Percentiles rank a stretch among this genome's conserved stretches.
phyloP scores from a whole-genome alignment of 305 asterid genomes.

The Fraxinus xanthoxyloides region DNA sequence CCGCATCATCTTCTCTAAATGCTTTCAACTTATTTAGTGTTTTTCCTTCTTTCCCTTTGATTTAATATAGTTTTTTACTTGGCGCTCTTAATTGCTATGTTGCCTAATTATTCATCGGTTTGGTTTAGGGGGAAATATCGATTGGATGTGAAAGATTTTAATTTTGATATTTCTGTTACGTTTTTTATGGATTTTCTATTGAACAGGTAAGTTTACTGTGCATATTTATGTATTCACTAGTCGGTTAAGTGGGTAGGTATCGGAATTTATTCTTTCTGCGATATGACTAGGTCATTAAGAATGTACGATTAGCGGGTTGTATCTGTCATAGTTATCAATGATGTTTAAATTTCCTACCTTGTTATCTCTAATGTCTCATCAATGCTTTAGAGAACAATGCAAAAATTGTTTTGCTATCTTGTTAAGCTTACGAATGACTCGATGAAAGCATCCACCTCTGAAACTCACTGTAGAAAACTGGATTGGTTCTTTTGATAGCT shows the following conservation, averaged over 20 bases:
- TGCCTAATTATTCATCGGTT: background rate
- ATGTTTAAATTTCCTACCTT: background rate
- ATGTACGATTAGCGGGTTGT: background rate
- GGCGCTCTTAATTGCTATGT: background rate
- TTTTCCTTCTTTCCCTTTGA: background rate
- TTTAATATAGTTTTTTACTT: background rate
- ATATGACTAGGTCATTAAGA: background rate
- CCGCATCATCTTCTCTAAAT: background rate
- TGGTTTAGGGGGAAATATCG: background rate
- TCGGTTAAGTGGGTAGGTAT: background rate
- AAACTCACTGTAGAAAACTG: background rate
- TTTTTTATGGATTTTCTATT: background rate
- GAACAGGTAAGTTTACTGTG: background rate
- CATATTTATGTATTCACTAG: background rate
- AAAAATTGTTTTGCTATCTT: background rate
- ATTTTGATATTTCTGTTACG: too few species aligned
- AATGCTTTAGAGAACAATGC: background rate
- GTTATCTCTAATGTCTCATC: background rate
- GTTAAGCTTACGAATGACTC: background rate
- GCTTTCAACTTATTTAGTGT: background rate
- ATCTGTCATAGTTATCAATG: background rate
- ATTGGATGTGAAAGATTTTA: background rate
- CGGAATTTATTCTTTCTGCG: background rate
- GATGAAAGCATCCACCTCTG: background rate
- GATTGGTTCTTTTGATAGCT: background rate